Evolutionary conservation across 2,329 filamentous ascomycete genomes (phyloP), one percentile per base, ranked within the genome.

Genomic region (Lachnellula suecica): DNA sequence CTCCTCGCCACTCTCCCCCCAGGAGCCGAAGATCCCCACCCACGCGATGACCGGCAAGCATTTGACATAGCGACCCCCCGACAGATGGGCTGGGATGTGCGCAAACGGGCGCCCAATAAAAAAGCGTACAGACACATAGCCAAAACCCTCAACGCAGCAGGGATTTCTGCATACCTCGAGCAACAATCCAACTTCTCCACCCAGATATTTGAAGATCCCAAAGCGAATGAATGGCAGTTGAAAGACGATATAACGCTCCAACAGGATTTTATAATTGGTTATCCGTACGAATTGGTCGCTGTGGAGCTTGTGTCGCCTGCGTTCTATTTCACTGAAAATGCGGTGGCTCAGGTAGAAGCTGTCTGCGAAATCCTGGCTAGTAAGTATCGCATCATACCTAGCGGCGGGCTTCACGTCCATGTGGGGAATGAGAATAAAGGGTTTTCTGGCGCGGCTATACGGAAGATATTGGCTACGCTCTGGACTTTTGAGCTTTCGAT

Each of bases 381-480:
- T 0, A 57, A 24, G 1, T 63, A 63, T 45, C 50, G 60, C 6
- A 31, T 67, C 7, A 44, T 57, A n/a, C 47, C 51, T 37, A 67
- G 68, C 46, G 22, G 49, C 4, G 66, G 63, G 0, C 27, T 67
- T 1, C 67, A 71, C 43, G 59, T 70, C 17, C 67, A 71, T 46
- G 55, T 70, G 22, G 66, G 66, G 4, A 61, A 66, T 23, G 59
- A 57, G 1, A 35, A 25, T n/a, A 24, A 54, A 4, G 59, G 60
- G 0, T 68, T 68, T 34, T 48, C 47, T 6, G 37, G 64, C 11
- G 24, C 48, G 7, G 59, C 59, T 1, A 34, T 71, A n/a, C 61
- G 61, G 49, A 69, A 68, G 25, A 25, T 70, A 9, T 35, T 67
- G 23, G 59, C 58, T 1, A 40, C 63, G 3, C 47, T 61, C 13